Evolutionary conservation across 2,329 filamentous ascomycete species (phyloP).

Genomic region (Hypoxylon sp.): DNA sequence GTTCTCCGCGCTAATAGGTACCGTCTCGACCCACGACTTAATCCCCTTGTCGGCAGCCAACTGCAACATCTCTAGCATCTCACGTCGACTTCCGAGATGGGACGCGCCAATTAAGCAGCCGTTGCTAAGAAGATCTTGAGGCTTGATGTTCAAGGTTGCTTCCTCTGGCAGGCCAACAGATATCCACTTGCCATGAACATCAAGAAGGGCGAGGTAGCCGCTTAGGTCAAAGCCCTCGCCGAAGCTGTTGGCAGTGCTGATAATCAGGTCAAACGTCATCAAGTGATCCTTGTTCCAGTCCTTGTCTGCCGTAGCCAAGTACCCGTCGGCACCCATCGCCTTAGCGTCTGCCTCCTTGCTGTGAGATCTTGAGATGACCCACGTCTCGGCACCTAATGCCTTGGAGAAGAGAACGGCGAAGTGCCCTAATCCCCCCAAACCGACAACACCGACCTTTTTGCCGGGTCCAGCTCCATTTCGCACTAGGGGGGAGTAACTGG

Average conservation of each 20-base stretch:
- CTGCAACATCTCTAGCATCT: slow-evolving; percentile 80
- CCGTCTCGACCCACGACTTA: slow-evolving; percentile 78
- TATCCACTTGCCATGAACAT: slow-evolving; percentile 85
- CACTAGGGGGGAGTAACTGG: slow-evolving; percentile 82
- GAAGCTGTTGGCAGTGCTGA: slow-evolving; percentile 80
- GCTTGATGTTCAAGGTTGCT: slow-evolving; percentile 77
- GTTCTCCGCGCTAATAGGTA: slow-evolving; percentile 80
- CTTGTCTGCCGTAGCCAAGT: slow-evolving; percentile 70
- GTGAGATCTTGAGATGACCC: slow-evolving; percentile 72
- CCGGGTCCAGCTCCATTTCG: slow-evolving; percentile 82
- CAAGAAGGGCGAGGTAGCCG: slow-evolving; percentile 83
- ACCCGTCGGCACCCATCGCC: slow-evolving; percentile 73
- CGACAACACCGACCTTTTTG: slow-evolving; percentile 83
- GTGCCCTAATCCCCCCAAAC: slow-evolving; percentile 80
- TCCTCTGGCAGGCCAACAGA: slow-evolving; percentile 85
- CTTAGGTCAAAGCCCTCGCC: slow-evolving; percentile 76
- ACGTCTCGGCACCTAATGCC: slow-evolving; percentile 74
- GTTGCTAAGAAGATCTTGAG: slow-evolving; percentile 81
- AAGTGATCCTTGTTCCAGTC: slow-evolving; percentile 70
- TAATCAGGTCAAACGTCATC: slow-evolving; percentile 80
- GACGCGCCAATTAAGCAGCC: slow-evolving; percentile 80
- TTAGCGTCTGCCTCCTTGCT: slow-evolving; percentile 72
- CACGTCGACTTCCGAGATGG: slow-evolving; percentile 78
- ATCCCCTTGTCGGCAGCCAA: slow-evolving; percentile 78
- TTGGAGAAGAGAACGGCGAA: slow-evolving; percentile 79